These are phyloP conservation scores for Ophiorrhiza pumila DNA, from an alignment of 257 asterid genomes.

Conservation along the genomic window DNA sequence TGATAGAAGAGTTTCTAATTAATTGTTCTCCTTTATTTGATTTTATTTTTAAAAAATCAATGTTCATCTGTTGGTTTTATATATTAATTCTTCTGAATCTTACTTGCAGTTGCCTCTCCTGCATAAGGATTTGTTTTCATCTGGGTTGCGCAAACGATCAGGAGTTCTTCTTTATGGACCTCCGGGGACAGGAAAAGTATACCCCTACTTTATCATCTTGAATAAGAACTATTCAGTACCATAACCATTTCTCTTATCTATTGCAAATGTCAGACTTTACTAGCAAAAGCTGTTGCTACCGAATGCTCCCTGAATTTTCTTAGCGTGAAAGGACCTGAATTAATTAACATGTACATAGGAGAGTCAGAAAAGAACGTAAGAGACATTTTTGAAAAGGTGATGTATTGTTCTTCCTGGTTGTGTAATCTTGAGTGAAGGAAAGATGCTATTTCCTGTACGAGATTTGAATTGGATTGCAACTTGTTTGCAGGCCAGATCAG, in stretches of 20 bases:
- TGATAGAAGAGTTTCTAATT: neutral
- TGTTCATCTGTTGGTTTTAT: conserved; percentile 12
- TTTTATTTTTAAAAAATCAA: neutral
- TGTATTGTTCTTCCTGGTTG: conserved; percentile 5
- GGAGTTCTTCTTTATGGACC: conserved; percentile 99
- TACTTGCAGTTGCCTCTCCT: conserved; percentile 78
- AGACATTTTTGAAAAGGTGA: conserved; percentile 95
- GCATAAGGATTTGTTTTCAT: conserved; percentile 93
- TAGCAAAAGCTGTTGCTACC: conserved; percentile 98
- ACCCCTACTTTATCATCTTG: conserved; percentile 16
- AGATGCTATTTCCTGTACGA: neutral
- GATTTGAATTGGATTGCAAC: conserved; percentile 16
- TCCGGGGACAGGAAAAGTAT: conserved; percentile 98
- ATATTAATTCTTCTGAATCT: conserved; percentile 24
- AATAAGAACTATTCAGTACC: conserved; percentile 12
- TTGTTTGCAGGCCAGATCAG: conserved; percentile 81
- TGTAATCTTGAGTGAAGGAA: neutral
- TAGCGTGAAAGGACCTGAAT: conserved; percentile 96
- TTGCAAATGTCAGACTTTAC: conserved; percentile 65
- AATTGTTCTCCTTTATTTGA: neutral
- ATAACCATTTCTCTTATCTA: conserved; percentile 16
- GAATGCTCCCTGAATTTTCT: conserved; percentile 94
- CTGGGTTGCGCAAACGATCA: conserved; percentile 95
- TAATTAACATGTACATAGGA: conserved; percentile 99
- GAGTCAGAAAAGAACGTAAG: conserved; percentile 93